Evolutionary conservation across 2,329 filamentous ascomycete genomes (phyloP), one percentile per base, ranked within the genome.

Genomic region (Fusarium nelsonii): DNA sequence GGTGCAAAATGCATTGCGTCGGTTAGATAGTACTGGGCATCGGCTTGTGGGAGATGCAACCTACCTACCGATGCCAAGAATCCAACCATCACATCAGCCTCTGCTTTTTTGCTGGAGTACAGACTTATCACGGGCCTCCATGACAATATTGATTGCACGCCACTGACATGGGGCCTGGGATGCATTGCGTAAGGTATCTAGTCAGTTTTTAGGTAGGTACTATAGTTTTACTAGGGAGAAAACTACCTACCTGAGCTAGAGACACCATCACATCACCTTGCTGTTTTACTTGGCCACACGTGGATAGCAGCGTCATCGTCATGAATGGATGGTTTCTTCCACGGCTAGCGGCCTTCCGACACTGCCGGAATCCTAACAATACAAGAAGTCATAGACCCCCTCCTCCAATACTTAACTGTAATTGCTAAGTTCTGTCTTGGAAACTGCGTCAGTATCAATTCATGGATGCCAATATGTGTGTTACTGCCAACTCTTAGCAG

Each of bases 21-120:
- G n/a, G 26, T 10, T 44, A 39, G 56, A 37, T 52, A 45, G 33
- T 8, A 26, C 26, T 33, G 44, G 10, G 28, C 44, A n/a, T 51
- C 53, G 49, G 60, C 32, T 57, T 63, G 60, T 63, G 60, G 60
- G 58, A 37, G 58, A 54, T 39, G 39, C 16, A 61, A 39, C 45
- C 34, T 11, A 39, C 45, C 34, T 11, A 34, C 58, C 58, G 43
- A 63, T 63, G 52, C 60, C 26, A 48, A 63, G 40, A 32, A 20
- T 43, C 41, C 15, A 62, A 20, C 30, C 15, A 62, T 20, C 12
- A 62, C 15, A 62, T 20, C 12, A 62, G 14, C 23, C 34, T 28
- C 28, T 28, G 26, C n/a, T 51, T 40, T 30, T 46, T 46, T 46
- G 26, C 28, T 46, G 20, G 11, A 28, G 23, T 44, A 46, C 44